A percentile compares a stretch with the other conserved stretches of the same genome.
These are phyloP conservation scores for Annulohypoxylon nitens DNA, from an alignment of 495 filamentous ascomycete genomes.

Conservation along the genomic window DNA sequence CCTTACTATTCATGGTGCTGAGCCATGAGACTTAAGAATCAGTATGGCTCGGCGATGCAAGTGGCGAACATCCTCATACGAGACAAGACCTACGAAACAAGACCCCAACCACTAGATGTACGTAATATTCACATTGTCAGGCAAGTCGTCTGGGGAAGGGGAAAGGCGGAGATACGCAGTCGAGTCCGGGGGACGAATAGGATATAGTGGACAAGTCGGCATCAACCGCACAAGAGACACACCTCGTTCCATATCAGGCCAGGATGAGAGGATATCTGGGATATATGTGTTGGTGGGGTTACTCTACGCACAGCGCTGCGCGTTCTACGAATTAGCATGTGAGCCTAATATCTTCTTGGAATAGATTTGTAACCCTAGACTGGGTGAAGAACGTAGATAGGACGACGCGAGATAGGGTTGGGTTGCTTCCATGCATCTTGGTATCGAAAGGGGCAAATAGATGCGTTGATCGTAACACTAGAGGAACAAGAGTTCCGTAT, in stretches of 20 bases:
- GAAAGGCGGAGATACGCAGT: conserved; percentile 2
- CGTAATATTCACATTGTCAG: conserved; percentile 26
- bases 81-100: conserved; percentile 9
- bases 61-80: conserved; percentile 9
- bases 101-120: background rate
- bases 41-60: background rate
- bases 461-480: conserved; percentile 34
- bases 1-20: background rate
- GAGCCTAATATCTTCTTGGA: conserved; percentile 23
- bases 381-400: conserved; percentile 26
- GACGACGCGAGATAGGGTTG: conserved; percentile 40
- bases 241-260: conserved; percentile 32
- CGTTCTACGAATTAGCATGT: conserved; percentile 28
- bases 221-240: conserved; percentile 22
- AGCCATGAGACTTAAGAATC: background rate
- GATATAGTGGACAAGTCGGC: conserved; percentile 2
- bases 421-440: conserved; percentile 39
- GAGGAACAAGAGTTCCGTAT: conserved; percentile 21
- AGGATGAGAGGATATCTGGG: conserved; percentile 1
- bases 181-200: conserved; percentile 10
- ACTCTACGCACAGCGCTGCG: conserved; percentile 3
- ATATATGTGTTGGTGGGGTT: conserved; percentile 18
- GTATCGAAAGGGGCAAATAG: conserved; percentile 29
- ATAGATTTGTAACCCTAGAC: conserved; percentile 15
- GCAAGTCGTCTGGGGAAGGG: conserved; percentile 18